Percentiles rank a stretch among this genome's conserved stretches.
Evolutionary conservation across 805 yeast species (phyloP).

Genomic region (Dipodascus albidus): DNA sequence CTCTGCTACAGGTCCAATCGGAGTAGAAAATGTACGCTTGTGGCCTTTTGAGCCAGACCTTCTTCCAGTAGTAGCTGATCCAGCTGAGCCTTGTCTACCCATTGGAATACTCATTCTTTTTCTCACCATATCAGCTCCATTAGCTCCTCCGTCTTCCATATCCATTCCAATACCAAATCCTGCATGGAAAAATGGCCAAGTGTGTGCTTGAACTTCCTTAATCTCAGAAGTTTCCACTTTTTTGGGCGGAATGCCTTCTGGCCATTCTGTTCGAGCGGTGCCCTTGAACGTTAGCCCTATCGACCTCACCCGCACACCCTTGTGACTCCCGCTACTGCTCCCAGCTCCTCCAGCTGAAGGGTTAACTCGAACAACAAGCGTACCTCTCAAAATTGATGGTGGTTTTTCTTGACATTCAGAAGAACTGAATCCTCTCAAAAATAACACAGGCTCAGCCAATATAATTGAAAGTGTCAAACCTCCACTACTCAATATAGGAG

Average conservation of each 20-base stretch:
- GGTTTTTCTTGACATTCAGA: slow-evolving; percentile 31
- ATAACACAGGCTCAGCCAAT: slow-evolving; percentile 70
- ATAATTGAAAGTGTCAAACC: slow-evolving; percentile 58
- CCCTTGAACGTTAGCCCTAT: not conserved
- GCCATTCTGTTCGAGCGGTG: slow-evolving; percentile 1
- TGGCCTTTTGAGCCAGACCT: not conserved
- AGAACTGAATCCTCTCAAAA: slow-evolving; percentile 69
- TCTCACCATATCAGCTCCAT: slow-evolving; percentile 34
- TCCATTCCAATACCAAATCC: slow-evolving; percentile 21
- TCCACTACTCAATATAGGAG: slow-evolving; percentile 49
- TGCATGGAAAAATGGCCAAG: slow-evolving; percentile 77
- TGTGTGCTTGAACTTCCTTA: slow-evolving; percentile 58
- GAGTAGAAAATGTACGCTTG: not conserved
- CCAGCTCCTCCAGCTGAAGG: not conserved
- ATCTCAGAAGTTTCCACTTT: slow-evolving; percentile 56
- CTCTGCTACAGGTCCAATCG: not conserved
- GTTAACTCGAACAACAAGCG: not conserved
- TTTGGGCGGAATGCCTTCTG: slow-evolving; percentile 88
- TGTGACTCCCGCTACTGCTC: not conserved
- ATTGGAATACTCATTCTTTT: slow-evolving; percentile 12
- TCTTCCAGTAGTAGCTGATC: not conserved
- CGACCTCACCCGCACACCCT: not conserved
- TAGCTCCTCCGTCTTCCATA: slow-evolving; percentile 32
- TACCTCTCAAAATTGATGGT: not conserved
- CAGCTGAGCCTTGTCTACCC: not conserved